phyloP scores from a whole-genome alignment of 768 basidiomycete genomes.

The Rhodotorula babjevae region DNA sequence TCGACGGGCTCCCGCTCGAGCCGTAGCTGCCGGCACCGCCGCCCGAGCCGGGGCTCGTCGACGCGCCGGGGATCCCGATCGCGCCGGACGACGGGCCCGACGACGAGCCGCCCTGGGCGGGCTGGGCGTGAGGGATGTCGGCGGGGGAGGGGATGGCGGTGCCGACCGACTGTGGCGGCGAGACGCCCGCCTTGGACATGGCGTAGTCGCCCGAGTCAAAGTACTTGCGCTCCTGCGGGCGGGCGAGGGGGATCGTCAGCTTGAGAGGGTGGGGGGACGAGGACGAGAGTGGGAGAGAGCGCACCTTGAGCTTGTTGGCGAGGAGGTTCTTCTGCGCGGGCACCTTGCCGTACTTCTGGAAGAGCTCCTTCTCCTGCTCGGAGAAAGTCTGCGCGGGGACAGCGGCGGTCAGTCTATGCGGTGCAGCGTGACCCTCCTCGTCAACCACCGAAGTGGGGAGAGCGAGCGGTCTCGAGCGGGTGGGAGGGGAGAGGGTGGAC shows the following conservation, averaged over 20 bases:
- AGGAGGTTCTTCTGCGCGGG: conserved; percentile 90
- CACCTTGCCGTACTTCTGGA: conserved; percentile 88
- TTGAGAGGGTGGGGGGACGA: no score
- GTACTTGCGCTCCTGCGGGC: conserved; percentile 84
- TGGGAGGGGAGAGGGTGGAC: conserved; percentile 44
- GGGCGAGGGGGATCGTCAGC: neutral
- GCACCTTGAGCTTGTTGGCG: conserved; percentile 90
- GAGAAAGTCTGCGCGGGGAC: conserved; percentile 59
- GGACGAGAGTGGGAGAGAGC: conserved; percentile 33
- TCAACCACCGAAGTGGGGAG: neutral
- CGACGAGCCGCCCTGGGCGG: neutral
- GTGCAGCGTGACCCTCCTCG: neutral
- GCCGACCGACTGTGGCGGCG: conserved; percentile 77
- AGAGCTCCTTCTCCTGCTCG: conserved; percentile 88
- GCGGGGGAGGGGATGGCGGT: conserved; percentile 98
- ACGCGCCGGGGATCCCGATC: conserved; percentile 11
- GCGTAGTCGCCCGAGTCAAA: conserved; percentile 99
- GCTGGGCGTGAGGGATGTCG: conserved; percentile 41
- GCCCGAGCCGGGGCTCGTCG: conserved; percentile 2
- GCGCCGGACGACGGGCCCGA: neutral
- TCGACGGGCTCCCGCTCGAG: conserved; percentile 11
- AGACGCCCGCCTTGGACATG: conserved; percentile 82
- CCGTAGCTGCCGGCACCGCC: conserved; percentile 1
- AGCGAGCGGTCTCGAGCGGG: neutral
- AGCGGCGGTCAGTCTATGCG: neutral